Conservation (phyloP, 2,329 filamentous ascomycete species). For the Hypoxylon sp. region DNA sequence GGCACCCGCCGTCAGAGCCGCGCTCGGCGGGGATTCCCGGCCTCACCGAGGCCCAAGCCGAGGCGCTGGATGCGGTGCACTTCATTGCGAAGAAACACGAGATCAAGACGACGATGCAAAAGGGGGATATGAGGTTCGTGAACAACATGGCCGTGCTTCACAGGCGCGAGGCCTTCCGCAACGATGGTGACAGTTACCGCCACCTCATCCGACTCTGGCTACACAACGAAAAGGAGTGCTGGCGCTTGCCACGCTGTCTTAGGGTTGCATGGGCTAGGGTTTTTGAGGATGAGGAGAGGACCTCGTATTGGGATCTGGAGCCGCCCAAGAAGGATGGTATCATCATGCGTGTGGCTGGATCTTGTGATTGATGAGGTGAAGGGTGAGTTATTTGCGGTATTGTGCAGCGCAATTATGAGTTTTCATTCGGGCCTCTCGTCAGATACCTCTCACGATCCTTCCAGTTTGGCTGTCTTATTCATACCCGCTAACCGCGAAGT, state of each 20-base stretch:
- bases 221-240: constrained; percentile 11
- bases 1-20: background rate
- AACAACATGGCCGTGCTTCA: constrained; percentile 5
- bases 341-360: constrained; percentile 10
- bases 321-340: constrained; percentile 5
- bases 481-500: background rate
- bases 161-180: background rate
- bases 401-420: too few relatives aligned
- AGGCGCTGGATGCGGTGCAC: background rate
- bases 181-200: constrained; percentile 9
- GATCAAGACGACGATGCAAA: background rate
- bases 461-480: background rate
- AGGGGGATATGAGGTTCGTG: background rate
- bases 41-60: background rate
- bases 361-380: background rate
- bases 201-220: constrained; percentile 16
- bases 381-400: too few relatives aligned
- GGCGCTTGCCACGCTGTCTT: background rate
- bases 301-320: constrained; percentile 7
- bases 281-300: constrained; percentile 9
- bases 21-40: background rate
- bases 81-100: constrained; percentile 1
- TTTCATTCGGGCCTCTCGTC: too few relatives aligned
- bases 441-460: background rate
- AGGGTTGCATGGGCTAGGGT: constrained; percentile 5